Evolutionary conservation across 2,329 filamentous ascomycete species (phyloP), one percentile per base, ranked within the genome.

Genomic region (Pseudocercospora pini-densiflorae): DNA sequence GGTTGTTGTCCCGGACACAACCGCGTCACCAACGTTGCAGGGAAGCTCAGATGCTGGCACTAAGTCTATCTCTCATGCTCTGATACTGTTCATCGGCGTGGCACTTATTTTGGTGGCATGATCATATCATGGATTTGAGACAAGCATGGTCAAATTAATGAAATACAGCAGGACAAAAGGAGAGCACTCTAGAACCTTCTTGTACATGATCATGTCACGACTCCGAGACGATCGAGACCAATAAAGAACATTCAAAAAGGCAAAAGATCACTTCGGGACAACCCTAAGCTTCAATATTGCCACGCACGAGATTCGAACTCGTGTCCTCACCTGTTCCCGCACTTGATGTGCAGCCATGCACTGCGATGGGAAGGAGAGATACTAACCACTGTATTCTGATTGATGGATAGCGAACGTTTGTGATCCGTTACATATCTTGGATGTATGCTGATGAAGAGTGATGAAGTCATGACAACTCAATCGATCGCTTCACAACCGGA

Each of bases 401-500:
- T n/a, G n/a, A n/a, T n/a, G n/a, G n/a, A n/a, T n/a, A n/a, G 24
- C 12, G 24, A 4, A 4, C 19, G 19, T 54, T 54, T 54, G 23
- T 5, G 51, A 54, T 54, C 51, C 29, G n/a, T n/a, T n/a, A n/a
- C n/a, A 10, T 6, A 8, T 45, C 43, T 45, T 45, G 43, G 16
- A n/a, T 10, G 45, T 8, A 23, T 10, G 45, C 47, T 51, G 47
- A 33, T 24, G 31, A 23, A 21, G 8, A 5, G 3, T 3, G 14
- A 5, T 19, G 5, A 3, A 66, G 60, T 33, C 80, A 82, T 54
- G 72, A 78, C 57, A 82, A 81, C 63, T 75, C 78, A 1, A 72
- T 81, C 24, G 79, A 80, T 61, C 79, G 77, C 62, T 78, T 78
- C 57, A 66, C 62, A 2, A 68, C 75, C 12, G 80, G 80, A 3